Evolutionary conservation across 2,329 filamentous ascomycete species (phyloP), one percentile per base, ranked within the genome.

Genomic region (Fusarium penzigii): DNA sequence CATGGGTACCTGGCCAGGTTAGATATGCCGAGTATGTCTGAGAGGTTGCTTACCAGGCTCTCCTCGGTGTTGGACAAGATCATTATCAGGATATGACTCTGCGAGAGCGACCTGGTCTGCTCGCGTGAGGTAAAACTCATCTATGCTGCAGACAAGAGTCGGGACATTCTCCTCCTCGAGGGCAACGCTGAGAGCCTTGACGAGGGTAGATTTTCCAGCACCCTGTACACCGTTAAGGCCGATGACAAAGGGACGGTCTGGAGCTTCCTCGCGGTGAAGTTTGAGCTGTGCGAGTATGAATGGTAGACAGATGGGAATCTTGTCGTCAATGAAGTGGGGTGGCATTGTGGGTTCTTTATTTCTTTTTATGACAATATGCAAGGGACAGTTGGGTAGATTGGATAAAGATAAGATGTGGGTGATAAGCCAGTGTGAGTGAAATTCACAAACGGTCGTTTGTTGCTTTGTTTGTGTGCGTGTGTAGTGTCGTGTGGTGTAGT

Each of bases 171-270:
- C 64, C 13, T 76, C 70, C 43, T 81, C 77, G 38, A 93, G 81
- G 13, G 81, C 83, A 17, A 77, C 68, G 59, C 84, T 80, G 41
- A 96, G 81, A 5, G 82, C 78, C 38, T 79, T 79, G 38, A 92
- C 92, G 64, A 96, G 81, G 12, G 92, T 95, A 4, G 92, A 95
- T 76, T 97, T 97, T 61, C 93, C 93, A 38, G 90, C 88, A 55
- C 93, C 93, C 74, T 97, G 93, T 29, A 96, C 85, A 55, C 92
- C 93, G 64, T 95, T 96, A 64, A 97, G 81, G 43, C 92, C 93
- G 57, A 97, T 80, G 69, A 96, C 84, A 71, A 96, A 67, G 29
- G 92, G 91, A 17, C 80, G 81, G 64, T 59, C 49, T 72, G 73
- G 59, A 29, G 56, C 49, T 39, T 58, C 47, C 48, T 67, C 51